phyloP scores from a whole-genome alignment of 2,329 filamentous ascomycete genomes.

The Thielaviopsis musarum region DNA sequence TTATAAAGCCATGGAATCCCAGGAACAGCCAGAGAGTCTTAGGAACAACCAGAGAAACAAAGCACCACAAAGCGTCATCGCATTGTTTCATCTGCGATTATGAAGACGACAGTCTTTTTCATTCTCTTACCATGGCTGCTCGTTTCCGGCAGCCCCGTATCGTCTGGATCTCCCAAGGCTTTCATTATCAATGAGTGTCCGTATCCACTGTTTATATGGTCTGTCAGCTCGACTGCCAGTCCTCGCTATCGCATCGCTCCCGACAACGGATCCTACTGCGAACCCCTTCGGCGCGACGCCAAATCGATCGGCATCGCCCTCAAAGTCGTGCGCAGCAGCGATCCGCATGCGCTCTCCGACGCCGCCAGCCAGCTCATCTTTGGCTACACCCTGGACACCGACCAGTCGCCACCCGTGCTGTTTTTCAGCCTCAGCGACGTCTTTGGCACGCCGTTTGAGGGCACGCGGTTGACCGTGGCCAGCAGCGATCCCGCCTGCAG shows the following conservation, averaged over 20 bases:
- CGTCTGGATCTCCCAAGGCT: slow-evolving; percentile 15
- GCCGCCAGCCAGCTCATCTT: slow-evolving; percentile 24
- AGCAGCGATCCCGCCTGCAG: slow-evolving; percentile 19
- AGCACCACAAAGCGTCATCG: no score
- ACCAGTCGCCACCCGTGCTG: slow-evolving; percentile 13
- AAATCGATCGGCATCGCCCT: slow-evolving; percentile 23
- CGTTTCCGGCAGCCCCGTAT: background rate
- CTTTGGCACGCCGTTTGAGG: slow-evolving; percentile 24
- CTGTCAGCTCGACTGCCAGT: slow-evolving; percentile 20
- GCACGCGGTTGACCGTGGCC: slow-evolving; percentile 18
- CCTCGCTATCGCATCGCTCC: slow-evolving; percentile 16
- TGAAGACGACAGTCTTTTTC: background rate
- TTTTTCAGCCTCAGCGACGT: slow-evolving; percentile 26
- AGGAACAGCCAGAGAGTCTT: no score
- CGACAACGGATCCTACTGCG: slow-evolving; percentile 18
- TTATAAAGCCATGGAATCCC: background rate
- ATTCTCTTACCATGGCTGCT: background rate
- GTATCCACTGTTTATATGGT: slow-evolving; percentile 22
- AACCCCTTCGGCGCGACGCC: slow-evolving; percentile 21
- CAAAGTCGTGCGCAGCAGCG: slow-evolving; percentile 20
- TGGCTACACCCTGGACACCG: slow-evolving; percentile 22
- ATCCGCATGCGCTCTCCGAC: slow-evolving; percentile 21
- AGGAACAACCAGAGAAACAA: no score
- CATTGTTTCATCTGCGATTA: background rate
- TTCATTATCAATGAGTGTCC: slow-evolving; percentile 23